These are phyloP conservation scores for Choanephora cucurbitarum DNA, from an alignment of 371 early-diverging fungal genomes.

Conservation along the genomic window DNA sequence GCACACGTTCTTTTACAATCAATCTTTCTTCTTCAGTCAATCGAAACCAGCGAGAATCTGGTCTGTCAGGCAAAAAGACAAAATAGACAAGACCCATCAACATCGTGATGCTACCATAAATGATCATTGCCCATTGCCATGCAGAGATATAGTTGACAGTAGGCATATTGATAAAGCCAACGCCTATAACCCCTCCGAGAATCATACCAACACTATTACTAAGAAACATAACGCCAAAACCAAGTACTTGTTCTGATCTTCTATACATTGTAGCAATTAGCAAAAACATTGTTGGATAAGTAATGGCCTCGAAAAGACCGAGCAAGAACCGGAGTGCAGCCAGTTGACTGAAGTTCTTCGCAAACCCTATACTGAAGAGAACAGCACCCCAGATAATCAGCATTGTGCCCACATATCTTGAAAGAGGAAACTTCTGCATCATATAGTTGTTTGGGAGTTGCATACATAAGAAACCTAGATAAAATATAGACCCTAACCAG, in stretches of 20 bases:
- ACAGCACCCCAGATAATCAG: slow-evolving; percentile 25
- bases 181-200: slow-evolving; percentile 30
- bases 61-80: slow-evolving; percentile 21
- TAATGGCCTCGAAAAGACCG: slow-evolving; percentile 39
- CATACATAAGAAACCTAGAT: slow-evolving; percentile 21
- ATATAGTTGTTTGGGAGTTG: slow-evolving; percentile 28
- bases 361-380: slow-evolving; percentile 22
- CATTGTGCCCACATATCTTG: slow-evolving; percentile 19
- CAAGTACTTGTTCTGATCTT: slow-evolving; percentile 34
- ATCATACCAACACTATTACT: slow-evolving; percentile 25
- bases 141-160: slow-evolving; percentile 15
- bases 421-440: slow-evolving; percentile 23
- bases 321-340: slow-evolving; percentile 36
- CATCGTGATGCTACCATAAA: slow-evolving; percentile 18
- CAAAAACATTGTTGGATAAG: slow-evolving; percentile 38
- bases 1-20: slow-evolving; percentile 21
- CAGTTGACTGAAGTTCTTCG: slow-evolving; percentile 32
- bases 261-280: slow-evolving; percentile 38
- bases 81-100: slow-evolving; percentile 12
- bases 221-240: slow-evolving; percentile 36
- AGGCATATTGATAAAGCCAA: slow-evolving; percentile 34
- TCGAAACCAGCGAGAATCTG: slow-evolving; percentile 19
- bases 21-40: slow-evolving; percentile 18
- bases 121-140: slow-evolving; percentile 31
- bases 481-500: slow-evolving; percentile 32